Conservation (phyloP, 1,284 basidiomycete genomes). For the Xerocomus nothofagi region DNA sequence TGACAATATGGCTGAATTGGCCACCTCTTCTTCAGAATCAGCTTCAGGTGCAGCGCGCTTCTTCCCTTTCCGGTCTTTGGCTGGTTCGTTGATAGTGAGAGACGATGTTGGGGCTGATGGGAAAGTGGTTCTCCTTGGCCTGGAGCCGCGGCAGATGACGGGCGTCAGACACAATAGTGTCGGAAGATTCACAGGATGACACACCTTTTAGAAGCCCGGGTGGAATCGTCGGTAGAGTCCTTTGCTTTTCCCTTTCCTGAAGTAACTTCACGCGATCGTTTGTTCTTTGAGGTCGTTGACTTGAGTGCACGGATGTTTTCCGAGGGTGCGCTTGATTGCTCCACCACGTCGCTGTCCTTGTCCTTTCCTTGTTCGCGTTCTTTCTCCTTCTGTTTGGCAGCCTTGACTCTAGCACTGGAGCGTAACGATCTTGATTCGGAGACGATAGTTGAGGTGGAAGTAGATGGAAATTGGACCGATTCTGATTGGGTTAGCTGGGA, state of each 20-base stretch:
- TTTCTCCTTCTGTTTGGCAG: constrained; percentile 67
- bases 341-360: constrained; percentile 42
- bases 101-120: constrained; percentile 44
- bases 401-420: constrained; percentile 74
- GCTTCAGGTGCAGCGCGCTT: constrained; percentile 77
- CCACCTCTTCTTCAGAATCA: constrained; percentile 57
- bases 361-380: constrained; percentile 44
- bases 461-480: constrained; percentile 36
- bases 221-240: constrained; percentile 53
- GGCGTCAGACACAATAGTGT: constrained; percentile 22
- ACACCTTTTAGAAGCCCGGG: constrained; percentile 59
- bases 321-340: constrained; percentile 38
- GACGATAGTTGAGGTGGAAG: constrained; percentile 35
- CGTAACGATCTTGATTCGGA: constrained; percentile 56
- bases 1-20: constrained; percentile 41
- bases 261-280: constrained; percentile 53
- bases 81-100: constrained; percentile 73
- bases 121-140: constrained; percentile 57
- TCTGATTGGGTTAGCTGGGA: constrained; percentile 41
- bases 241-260: constrained; percentile 63
- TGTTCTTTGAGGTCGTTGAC: constrained; percentile 44
- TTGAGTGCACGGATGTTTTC: constrained; percentile 46
- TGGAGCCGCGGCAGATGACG: constrained; percentile 34
- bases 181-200: constrained; percentile 33
- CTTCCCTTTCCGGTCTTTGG: constrained; percentile 76